Percentiles rank a stretch among this genome's conserved stretches.
phyloP scores from a whole-genome alignment of 116 monocot species.

The Zostera marina region DNA sequence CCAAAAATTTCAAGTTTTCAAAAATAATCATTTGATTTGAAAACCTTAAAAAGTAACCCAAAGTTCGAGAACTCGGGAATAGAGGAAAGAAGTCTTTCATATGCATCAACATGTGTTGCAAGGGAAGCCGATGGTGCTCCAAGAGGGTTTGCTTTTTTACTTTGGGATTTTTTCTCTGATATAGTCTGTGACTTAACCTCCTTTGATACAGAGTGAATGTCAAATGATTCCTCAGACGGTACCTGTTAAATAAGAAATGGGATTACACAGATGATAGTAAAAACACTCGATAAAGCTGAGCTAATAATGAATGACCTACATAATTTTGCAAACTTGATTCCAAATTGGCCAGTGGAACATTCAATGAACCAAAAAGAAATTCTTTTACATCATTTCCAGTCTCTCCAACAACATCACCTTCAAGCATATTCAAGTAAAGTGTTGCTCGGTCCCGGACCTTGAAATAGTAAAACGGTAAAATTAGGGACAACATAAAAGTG shows the following conservation, averaged over 20 bases:
- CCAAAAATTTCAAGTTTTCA: background rate
- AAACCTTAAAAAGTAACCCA: constrained; percentile 89
- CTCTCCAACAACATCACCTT: constrained; percentile 28
- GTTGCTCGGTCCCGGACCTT: constrained; percentile 98
- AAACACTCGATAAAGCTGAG: no score
- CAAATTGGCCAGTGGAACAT: constrained; percentile 77
- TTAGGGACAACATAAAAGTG: background rate
- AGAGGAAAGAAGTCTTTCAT: constrained; percentile 79
- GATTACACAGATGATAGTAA: background rate
- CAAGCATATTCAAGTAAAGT: constrained; percentile 77
- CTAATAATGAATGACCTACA: constrained; percentile 23
- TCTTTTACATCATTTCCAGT: constrained; percentile 57
- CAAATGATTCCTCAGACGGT: constrained; percentile 74
- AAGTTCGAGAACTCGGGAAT: constrained; percentile 80
- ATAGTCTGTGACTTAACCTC: constrained; percentile 81
- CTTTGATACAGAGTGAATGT: constrained; percentile 63
- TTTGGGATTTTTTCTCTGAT: constrained; percentile 71
- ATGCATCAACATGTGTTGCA: constrained; percentile 55
- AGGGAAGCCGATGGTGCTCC: constrained; percentile 37
- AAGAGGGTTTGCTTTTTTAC: constrained; percentile 53
- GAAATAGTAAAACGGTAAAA: background rate
- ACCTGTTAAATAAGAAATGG: constrained; percentile 24
- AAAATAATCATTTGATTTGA: background rate
- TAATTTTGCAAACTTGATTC: constrained; percentile 72
- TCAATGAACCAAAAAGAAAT: constrained; percentile 87